Conservation (phyloP, 768 basidiomycete genomes). For the Pulveroboletus sp. region DNA sequence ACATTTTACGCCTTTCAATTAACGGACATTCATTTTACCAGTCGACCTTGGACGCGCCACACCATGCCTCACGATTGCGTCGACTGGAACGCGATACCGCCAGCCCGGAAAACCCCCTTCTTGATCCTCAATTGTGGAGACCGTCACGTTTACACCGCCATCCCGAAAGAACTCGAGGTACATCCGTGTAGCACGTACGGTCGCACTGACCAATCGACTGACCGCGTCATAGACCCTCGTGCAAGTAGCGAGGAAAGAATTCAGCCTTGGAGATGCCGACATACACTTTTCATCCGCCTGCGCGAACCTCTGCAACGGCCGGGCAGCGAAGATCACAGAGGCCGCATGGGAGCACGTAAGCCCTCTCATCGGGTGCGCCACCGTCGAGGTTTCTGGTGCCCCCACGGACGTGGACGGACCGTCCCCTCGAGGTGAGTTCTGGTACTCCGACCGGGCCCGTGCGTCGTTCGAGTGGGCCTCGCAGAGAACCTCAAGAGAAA, state of each 20-base stretch:
- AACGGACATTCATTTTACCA: background rate
- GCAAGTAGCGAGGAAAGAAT: conserved; percentile 17
- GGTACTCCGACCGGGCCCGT: background rate
- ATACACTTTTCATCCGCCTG: conserved; percentile 18
- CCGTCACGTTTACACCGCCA: conserved; percentile 15
- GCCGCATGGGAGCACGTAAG: conserved; percentile 16
- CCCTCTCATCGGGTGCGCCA: conserved; percentile 23
- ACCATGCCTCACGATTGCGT: conserved; percentile 26
- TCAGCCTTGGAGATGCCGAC: conserved; percentile 16
- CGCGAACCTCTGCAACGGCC: conserved; percentile 16
- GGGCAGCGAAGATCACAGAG: conserved; percentile 22
- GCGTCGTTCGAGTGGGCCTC: background rate
- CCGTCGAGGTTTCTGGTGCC: conserved; percentile 3
- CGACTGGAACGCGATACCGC: conserved; percentile 22
- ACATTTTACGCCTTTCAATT: no score
- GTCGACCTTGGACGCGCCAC: background rate
- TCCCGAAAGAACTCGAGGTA: conserved; percentile 19
- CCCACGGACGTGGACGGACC: background rate
- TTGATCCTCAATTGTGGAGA: conserved; percentile 17
- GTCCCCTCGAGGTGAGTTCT: conserved; percentile 1
- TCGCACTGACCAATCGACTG: background rate
- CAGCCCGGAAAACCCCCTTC: conserved; percentile 17
- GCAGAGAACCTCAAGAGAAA: background rate
- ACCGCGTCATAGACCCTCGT: conserved; percentile 11
- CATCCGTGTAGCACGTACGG: background rate